Evolutionary conservation across 768 basidiomycete genomes (phyloP), one percentile per base, ranked within the genome.

Genomic region (Basidioascus undulatus): DNA sequence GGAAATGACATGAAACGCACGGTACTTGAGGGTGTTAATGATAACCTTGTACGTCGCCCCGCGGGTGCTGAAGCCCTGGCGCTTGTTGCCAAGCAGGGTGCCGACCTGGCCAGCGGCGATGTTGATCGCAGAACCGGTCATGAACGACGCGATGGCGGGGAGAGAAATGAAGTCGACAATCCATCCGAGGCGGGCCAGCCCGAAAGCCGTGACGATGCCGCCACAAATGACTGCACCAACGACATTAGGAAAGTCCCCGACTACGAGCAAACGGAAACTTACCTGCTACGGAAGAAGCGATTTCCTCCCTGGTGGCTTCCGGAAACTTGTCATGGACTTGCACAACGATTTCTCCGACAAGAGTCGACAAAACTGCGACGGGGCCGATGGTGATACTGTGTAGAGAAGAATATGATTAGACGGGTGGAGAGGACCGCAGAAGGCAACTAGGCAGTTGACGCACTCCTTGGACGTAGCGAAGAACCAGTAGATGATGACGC

Each of bases 341-440:
- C n/a, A n/a, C n/a, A n/a, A n/a, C n/a, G n/a, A n/a, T n/a, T n/a
- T n/a, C n/a, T n/a, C n/a, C n/a, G n/a, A n/a, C n/a, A n/a, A n/a
- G n/a, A n/a, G n/a, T n/a, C n/a, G 83, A 87, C 86, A 98, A 89
- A 55, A 98, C 89, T 6, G 92, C 89, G 49, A 96, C 89, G 2
- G 92, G 92, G 37, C 92, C 92, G 49, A 98, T 96, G 16, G 84
- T 87, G 32, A 98, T 51, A 37, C 28, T n/a, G n/a, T n/a, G n/a
- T n/a, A n/a, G n/a, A n/a, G n/a, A n/a, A n/a, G n/a, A 8, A 37
- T 11, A 11, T 15, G 28, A 16, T 19, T 15, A 35, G 24, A 13
- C 18, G 19, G 9, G 31, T 9, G 8, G 9, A 10, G 15, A 32
- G n/a, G n/a, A n/a, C n/a, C n/a, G n/a, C n/a, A n/a, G n/a, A n/a